These are phyloP conservation scores for Leptosphaerulina australis DNA, from an alignment of 2,329 filamentous ascomycete species.

Conservation along the genomic window DNA sequence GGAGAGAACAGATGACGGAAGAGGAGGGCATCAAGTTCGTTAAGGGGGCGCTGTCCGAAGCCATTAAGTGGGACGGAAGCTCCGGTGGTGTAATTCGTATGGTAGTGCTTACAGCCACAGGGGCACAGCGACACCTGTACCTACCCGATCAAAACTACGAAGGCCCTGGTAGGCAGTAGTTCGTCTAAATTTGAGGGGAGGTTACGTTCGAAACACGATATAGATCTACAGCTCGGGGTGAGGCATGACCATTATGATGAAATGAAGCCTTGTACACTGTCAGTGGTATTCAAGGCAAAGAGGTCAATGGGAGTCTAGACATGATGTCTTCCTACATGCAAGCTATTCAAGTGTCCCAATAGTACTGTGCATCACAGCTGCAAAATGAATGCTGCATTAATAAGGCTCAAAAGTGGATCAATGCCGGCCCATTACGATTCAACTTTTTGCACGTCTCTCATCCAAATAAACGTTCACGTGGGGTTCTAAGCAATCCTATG, in stretches of 20 bases:
- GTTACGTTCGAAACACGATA: slow-evolving; percentile 17
- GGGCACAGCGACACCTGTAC: slow-evolving; percentile 92
- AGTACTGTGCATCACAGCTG: neutral
- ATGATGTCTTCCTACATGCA: neutral
- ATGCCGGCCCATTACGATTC: slow-evolving; percentile 3
- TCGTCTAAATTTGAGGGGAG: slow-evolving; percentile 1
- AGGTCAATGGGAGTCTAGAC: neutral
- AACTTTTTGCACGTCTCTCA: slow-evolving; percentile 2
- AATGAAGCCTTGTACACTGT: slow-evolving; percentile 10
- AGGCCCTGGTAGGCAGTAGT: slow-evolving; percentile 66
- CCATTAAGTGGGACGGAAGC: slow-evolving; percentile 99
- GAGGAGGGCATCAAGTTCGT: slow-evolving; percentile 89
- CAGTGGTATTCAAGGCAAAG: neutral
- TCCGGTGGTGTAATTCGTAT: slow-evolving; percentile 97
- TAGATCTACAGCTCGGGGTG: slow-evolving; percentile 14
- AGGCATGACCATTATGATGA: slow-evolving; percentile 22
- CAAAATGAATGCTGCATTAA: neutral
- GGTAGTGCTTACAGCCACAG: slow-evolving; percentile 90
- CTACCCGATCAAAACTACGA: slow-evolving; percentile 86
- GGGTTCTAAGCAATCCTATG: neutral
- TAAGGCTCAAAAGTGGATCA: neutral
- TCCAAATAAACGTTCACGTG: slow-evolving; percentile 20
- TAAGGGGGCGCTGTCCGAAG: slow-evolving; percentile 86
- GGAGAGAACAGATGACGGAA: slow-evolving; percentile 94
- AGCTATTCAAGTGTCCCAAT: neutral